phyloP scores from a whole-genome alignment of 495 filamentous ascomycete species.

The Lasiosphaeris hirsuta region DNA sequence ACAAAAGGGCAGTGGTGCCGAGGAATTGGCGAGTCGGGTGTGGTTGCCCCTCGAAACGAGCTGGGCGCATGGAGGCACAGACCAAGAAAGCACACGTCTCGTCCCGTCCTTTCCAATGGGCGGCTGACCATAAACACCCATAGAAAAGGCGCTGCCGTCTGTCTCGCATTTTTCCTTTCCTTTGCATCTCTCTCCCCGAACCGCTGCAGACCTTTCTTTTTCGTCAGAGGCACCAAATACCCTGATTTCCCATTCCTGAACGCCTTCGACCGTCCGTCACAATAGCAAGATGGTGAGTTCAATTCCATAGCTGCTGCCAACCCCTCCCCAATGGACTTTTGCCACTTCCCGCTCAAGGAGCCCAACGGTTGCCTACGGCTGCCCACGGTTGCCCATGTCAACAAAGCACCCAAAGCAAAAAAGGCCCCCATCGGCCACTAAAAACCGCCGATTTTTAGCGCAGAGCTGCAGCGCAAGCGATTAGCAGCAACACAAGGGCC shows the following conservation, averaged over 20 bases:
- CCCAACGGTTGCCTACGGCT: constrained; percentile 23
- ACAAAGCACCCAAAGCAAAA: constrained; percentile 17
- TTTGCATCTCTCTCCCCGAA: constrained; percentile 15
- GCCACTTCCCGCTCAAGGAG: constrained; percentile 5
- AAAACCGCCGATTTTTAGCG: constrained; percentile 23
- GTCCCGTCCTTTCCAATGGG: neutral
- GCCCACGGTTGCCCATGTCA: constrained; percentile 27
- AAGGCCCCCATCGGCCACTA: constrained; percentile 13
- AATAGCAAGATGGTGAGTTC: constrained; percentile 20
- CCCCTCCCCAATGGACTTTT: neutral
- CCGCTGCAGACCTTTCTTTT: constrained; percentile 11
- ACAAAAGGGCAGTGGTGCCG: constrained; percentile 1
- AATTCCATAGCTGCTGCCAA: neutral
- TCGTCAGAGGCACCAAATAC: constrained; percentile 3
- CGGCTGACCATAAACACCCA: constrained; percentile 22
- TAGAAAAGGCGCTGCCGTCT: constrained; percentile 15
- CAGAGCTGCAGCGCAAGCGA: constrained; percentile 12
- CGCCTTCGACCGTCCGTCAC: neutral
- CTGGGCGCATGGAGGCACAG: constrained; percentile 19
- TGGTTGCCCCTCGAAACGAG: constrained; percentile 34
- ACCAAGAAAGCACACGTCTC: constrained; percentile 15
- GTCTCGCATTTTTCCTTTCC: constrained; percentile 19
- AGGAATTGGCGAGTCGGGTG: neutral
- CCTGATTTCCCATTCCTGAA: neutral
- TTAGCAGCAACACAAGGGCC: constrained; percentile 12